Evolutionary conservation across 78 protist genomes (phyloP), one percentile per base, ranked within the genome.

Genomic region (Dictyostelium capitatum): DNA sequence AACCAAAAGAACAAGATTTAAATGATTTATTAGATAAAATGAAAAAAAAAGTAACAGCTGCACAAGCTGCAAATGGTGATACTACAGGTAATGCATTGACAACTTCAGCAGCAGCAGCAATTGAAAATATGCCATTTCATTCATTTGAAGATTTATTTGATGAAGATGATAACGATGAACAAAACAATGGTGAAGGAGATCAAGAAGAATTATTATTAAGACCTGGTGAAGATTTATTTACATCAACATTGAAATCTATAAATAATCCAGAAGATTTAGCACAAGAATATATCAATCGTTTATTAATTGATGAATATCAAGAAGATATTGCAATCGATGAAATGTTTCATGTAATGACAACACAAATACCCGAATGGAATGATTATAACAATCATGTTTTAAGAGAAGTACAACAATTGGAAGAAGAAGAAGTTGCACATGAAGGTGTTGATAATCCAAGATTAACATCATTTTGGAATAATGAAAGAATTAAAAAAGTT

Each of bases 401-500:
- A n/a, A 77, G 82, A 77, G 48, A 28, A 23, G 12, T 77, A 15
- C 20, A 0, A 32, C 20, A 37, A 28, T 51, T 77, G 46, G 48
- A 51, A 12, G 1, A 14, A 1, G 25, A 77, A 17, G 41, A 23
- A 14, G 14, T n/a, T 0, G 2, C 9, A 1, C 28, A 77, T 77
- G 19, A 77, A 20, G 48, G 50, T 28, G 10, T 10, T 4, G 47
- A 57, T 5, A 57, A 46, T 12, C 3, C 30, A 56, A 59, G 78
- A 7, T 8, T 53, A 1, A 48, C 70, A 30, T 37, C 51, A 28
- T 28, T 69, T 69, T 82, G 72, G 50, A 59, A 82, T 6, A 7
- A 51, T 15, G 2, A 77, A 41, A 82, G 90, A 70, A 70, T 70
- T 6, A 65, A 41, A 70, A 46, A 19, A 4, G 83, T 85, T 1